Base-by-base conservation (phyloP, 2,329 filamentous ascomycete genomes). In the Gremmenia infestans region DNA sequence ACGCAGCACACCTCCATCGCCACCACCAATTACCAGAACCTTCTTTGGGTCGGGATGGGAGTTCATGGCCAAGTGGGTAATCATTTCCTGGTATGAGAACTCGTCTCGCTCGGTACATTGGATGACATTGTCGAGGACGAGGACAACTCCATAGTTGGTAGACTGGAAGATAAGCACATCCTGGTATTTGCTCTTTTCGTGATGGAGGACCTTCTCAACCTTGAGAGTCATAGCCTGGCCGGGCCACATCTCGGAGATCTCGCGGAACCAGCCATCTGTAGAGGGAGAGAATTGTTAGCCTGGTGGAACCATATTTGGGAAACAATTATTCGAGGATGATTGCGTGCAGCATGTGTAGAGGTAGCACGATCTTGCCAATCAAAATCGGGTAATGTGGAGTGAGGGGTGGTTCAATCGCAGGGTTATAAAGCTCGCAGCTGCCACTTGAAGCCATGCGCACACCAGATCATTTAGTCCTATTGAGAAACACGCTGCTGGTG, bases 1-100 rank as follows among this genome's bases (percentile, higher is more conserved):
- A 68, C 94, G 91, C 68, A 99, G 86, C 62, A 99, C 94, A 77
- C 94, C 94, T 59, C 94, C 94, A 72, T 99, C 94, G 72, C 94
- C 94, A 69, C 94, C 94, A 64, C 94, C 94, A 70, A 99, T 97
- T 74, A 99, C 94, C 56, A 99, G 86, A 53, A 99, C 94, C 78
- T 92, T 95, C 85, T 97, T 94, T 72, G 94, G 94, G 81, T 96
- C 86, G 67, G 94, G 94, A 84, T 99, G 94, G 53, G 93, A 91
- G 84, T 96, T 94, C 88, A 99, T 91, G 77, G 91, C 94, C 66
- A 99, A 83, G 78, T 99, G 91, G 67, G 93, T 92, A 77, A 99
- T 99, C 94, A 99, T 99, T 84, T 99, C 94, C 82, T 99, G 94
- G 85, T 96, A 96, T 68, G 92, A 91, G 82, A 97, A 99, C 81